Evolutionary conservation across 2,329 filamentous ascomycete genomes (phyloP).

Genomic region (Exophiala lecanii-corni): DNA sequence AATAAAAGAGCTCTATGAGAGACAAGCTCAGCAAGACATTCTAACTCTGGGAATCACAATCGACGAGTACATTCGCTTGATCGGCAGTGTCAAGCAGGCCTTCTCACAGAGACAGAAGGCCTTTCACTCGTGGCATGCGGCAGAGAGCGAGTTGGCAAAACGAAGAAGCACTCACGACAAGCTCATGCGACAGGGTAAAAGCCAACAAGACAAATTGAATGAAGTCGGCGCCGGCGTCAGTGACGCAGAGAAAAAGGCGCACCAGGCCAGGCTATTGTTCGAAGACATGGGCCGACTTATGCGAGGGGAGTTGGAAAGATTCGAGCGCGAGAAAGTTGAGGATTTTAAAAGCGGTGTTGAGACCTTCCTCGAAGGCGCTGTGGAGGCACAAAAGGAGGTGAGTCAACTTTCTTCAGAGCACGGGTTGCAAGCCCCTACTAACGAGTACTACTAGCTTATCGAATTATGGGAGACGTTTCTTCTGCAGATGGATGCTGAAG

Average conservation of each 20-base stretch:
- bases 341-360: slow-evolving; percentile 98
- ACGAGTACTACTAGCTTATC: slow-evolving; percentile 66
- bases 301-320: slow-evolving; percentile 84
- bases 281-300: slow-evolving; percentile 97
- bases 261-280: slow-evolving; percentile 83
- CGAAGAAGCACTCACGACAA: slow-evolving; percentile 87
- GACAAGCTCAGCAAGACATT: slow-evolving; percentile 94
- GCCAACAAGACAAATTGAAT: slow-evolving; percentile 89
- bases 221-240: slow-evolving; percentile 88
- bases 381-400: slow-evolving; percentile 98
- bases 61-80: slow-evolving; percentile 95
- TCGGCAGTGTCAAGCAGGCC: slow-evolving; percentile 89
- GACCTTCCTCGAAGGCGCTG: slow-evolving; percentile 92
- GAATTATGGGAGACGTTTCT: slow-evolving; percentile 99
- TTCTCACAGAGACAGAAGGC: slow-evolving; percentile 92
- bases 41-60: slow-evolving; percentile 95
- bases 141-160: slow-evolving; percentile 87
- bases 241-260: slow-evolving; percentile 90
- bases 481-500: slow-evolving; percentile 89
- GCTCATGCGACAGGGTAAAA: slow-evolving; percentile 87
- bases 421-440: too few species aligned
- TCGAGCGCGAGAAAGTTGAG: slow-evolving; percentile 96
- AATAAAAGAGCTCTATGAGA: slow-evolving; percentile 90
- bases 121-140: slow-evolving; percentile 88
- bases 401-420: too few species aligned